phyloP scores from a whole-genome alignment of 2,329 filamentous ascomycete species.

The Seiridium unicorne region DNA sequence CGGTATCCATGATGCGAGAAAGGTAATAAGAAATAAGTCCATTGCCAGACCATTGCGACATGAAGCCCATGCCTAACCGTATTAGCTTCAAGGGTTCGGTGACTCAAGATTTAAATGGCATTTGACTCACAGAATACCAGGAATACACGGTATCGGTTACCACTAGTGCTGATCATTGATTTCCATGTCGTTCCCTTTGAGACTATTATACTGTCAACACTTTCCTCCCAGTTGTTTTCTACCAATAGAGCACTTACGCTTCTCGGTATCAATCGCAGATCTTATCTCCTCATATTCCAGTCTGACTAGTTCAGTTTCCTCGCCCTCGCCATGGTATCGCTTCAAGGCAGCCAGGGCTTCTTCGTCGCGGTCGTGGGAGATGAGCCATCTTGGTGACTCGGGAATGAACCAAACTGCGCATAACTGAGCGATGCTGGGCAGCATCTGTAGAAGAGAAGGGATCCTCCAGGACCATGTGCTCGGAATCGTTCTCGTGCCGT shows the following conservation, averaged over 20 bases:
- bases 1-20: neutral
- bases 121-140: too few relatives aligned
- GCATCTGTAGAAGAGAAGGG: constrained; percentile 2
- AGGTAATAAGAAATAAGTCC: constrained; percentile 5
- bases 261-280: neutral
- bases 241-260: too few relatives aligned
- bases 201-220: too few relatives aligned
- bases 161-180: neutral
- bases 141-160: constrained; percentile 1
- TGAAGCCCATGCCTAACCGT: neutral
- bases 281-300: neutral
- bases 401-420: neutral
- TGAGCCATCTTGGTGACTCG: constrained; percentile 7
- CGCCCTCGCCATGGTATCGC: neutral
- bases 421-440: neutral
- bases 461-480: constrained; percentile 4
- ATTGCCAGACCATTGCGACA: constrained; percentile 2
- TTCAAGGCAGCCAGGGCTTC: neutral
- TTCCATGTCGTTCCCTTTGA: neutral
- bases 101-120: too few relatives aligned
- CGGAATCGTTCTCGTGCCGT: constrained; percentile 8
- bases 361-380: neutral
- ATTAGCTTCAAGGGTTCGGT: too few relatives aligned
- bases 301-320: neutral
- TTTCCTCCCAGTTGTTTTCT: too few relatives aligned